Evolutionary conservation across 2,329 filamentous ascomycete species (phyloP), one percentile per base, ranked within the genome.

Genomic region (Colletotrichum cereale): DNA sequence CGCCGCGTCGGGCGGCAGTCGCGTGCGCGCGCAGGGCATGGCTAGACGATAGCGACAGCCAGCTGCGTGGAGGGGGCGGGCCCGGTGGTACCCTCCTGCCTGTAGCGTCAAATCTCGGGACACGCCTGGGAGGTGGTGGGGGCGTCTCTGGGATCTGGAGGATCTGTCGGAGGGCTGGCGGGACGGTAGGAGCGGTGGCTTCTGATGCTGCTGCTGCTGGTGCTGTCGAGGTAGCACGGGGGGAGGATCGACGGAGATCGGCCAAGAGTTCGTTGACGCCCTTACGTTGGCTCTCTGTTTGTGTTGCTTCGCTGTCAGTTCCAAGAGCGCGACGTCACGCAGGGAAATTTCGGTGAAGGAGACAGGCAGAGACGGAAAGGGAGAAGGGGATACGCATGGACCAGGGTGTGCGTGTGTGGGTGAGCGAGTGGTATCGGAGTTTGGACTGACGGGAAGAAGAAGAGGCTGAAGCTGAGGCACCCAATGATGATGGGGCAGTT

Each of bases 241-340:
- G 67, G 57, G 82, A 82, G 64, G 82, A 81, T 76, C 85, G 86
- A 76, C 89, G 88, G 75, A 90, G 78, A 73, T 84, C 86, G 72
- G 87, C 85, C 76, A 91, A 86, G 72, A 90, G 82, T 73, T 91
- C 86, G 78, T 91, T 91, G 77, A 91, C 89, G 71, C 85, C 81
- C 62, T 81, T 83, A 58, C 74, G 80, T 80, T 80, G 79, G 67
- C 73, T 78, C 68, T 76, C 78, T 81, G 75, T 67, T 69, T 69
- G 58, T 52, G 47, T 65, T 55, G 61, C 34, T 57, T 62, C 48
- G 26, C 60, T 63, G 60, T 74, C 60, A 72, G 62, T 48, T 31
- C 42, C 31, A 53, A 58, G 47, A 72, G 65, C 73, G 62, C 73
- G 79, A 77, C 16, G 79, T 62, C 60, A 62, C 60, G 44, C 29